Conservation (phyloP, 306 rosid genomes). For the Begonia loranthoides region DNA sequence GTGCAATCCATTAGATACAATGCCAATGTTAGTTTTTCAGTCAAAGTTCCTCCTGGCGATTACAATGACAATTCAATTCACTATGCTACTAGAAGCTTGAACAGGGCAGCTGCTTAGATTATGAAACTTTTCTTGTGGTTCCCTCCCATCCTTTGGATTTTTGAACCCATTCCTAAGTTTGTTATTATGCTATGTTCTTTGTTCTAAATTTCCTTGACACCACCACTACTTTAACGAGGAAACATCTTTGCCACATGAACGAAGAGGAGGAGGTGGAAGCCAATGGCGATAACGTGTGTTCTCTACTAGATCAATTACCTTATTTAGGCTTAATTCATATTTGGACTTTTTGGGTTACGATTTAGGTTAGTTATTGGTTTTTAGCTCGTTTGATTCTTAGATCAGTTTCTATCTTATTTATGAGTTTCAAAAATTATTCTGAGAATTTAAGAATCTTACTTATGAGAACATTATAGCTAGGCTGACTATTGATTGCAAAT, state of each 20-base stretch:
- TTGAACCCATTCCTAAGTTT: conserved; percentile 63
- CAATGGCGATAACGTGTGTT: conserved; percentile 26
- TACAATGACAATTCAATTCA: conserved; percentile 29
- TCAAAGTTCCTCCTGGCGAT: conserved; percentile 53
- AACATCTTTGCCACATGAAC: conserved; percentile 36
- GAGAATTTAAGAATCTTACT: too few relatives aligned
- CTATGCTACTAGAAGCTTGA: conserved; percentile 46
- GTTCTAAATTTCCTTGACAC: conserved; percentile 67
- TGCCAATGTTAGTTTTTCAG: conserved; percentile 69
- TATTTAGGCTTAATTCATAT: conserved; percentile 1
- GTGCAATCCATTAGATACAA: conserved; percentile 76
- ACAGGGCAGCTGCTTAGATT: conserved; percentile 57
- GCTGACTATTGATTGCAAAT: too few relatives aligned
- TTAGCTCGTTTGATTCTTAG: too few relatives aligned
- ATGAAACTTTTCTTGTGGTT: conserved; percentile 60
- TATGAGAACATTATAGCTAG: too few relatives aligned
- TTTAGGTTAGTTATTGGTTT: too few relatives aligned
- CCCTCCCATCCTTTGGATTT: conserved; percentile 79
- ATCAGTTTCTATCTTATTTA: too few relatives aligned
- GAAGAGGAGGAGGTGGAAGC: conserved; percentile 19
- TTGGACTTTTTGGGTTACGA: too few relatives aligned
- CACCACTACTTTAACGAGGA: conserved; percentile 47
- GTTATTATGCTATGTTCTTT: conserved; percentile 39
- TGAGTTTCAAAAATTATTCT: too few relatives aligned
- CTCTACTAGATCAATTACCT: conserved; percentile 8